Conservation (phyloP, 2,329 filamentous ascomycete genomes). For the Stemphylium vesicarium region DNA sequence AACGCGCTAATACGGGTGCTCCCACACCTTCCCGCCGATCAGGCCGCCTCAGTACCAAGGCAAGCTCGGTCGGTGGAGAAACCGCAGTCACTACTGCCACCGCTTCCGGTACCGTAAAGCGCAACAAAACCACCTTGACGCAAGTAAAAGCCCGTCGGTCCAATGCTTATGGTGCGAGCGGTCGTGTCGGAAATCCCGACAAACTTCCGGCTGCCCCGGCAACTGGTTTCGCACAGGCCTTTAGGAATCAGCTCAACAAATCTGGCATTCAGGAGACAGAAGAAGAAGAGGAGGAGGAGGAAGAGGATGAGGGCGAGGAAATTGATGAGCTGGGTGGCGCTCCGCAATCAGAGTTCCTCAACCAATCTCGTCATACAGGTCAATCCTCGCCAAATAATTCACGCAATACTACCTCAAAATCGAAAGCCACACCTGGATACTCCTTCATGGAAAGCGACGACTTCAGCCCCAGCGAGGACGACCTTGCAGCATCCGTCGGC, state of each 20-base stretch:
- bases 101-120: constrained; percentile 21
- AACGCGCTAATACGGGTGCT: constrained; percentile 25
- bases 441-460: constrained; percentile 30
- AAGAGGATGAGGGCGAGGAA: constrained; percentile 17
- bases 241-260: constrained; percentile 35
- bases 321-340: constrained; percentile 20
- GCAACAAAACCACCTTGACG: constrained; percentile 36
- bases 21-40: constrained; percentile 42
- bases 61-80: constrained; percentile 36
- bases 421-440: constrained; percentile 19
- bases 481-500: constrained; percentile 26
- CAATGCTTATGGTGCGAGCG: constrained; percentile 47
- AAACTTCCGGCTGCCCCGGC: constrained; percentile 32
- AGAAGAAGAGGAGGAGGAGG: constrained; percentile 16
- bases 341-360: constrained; percentile 1
- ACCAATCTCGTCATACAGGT: constrained; percentile 4
- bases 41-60: constrained; percentile 33
- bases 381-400: constrained; percentile 10
- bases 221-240: constrained; percentile 44
- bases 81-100: constrained; percentile 28
- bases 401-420: background rate
- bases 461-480: constrained; percentile 27
- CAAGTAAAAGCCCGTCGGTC: constrained; percentile 42
- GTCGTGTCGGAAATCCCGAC: constrained; percentile 39
- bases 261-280: constrained; percentile 33